Conservation (phyloP, 495 filamentous ascomycete genomes). For the Glutinoglossum americanum region DNA sequence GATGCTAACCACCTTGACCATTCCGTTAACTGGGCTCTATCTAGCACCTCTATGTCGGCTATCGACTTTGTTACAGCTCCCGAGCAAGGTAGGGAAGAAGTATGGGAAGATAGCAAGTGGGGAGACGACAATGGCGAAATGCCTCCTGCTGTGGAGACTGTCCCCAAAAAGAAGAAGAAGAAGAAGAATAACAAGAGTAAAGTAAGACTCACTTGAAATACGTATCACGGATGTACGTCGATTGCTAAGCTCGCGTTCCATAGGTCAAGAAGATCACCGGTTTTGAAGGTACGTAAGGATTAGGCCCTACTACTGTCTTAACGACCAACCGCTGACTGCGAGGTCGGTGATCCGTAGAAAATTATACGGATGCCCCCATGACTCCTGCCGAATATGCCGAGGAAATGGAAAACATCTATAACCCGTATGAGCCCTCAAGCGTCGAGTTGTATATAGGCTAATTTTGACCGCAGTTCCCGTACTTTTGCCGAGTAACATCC, state of each 20-base stretch:
- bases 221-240: not conserved
- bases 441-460: not conserved
- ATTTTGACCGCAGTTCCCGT: constrained; percentile 15
- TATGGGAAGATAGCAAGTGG: not conserved
- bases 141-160: not conserved
- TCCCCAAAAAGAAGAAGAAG: constrained; percentile 7
- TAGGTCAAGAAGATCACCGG: constrained; percentile 29
- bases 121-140: not conserved
- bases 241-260: not conserved
- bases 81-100: not conserved
- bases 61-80: not conserved
- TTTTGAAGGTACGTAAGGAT: constrained; percentile 24
- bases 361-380: constrained; percentile 54
- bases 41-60: not conserved
- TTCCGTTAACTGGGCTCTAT: not conserved
- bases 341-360: constrained; percentile 24
- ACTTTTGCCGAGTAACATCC: constrained; percentile 21
- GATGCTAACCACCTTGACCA: not conserved
- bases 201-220: not conserved
- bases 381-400: constrained; percentile 40
- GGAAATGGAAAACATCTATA: constrained; percentile 35
- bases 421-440: constrained; percentile 19
- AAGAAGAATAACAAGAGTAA: constrained; percentile 24
- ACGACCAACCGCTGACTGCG: not conserved
- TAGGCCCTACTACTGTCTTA: not conserved